Percentiles rank a stretch among this genome's conserved stretches.
These are phyloP conservation scores for Hanseniaspora nectarophila DNA, from an alignment of 805 yeast genomes.

Conservation along the genomic window DNA sequence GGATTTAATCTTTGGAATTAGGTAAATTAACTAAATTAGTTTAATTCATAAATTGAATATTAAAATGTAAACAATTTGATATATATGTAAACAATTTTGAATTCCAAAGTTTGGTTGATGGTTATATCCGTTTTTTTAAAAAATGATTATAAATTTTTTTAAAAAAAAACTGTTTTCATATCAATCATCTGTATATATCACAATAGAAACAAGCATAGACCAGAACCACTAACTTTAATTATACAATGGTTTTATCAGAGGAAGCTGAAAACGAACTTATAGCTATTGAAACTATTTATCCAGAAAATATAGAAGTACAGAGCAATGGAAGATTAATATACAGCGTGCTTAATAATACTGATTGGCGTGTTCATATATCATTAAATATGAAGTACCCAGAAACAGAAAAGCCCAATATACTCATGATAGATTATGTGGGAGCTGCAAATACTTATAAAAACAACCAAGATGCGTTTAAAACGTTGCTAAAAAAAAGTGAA, in stretches of 20 bases:
- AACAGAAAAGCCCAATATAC: slow-evolving; percentile 44
- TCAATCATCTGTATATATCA: too few relatives aligned
- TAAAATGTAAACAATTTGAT: not conserved
- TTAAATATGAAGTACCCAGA: slow-evolving; percentile 65
- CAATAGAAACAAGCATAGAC: too few relatives aligned
- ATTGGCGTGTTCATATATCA: slow-evolving; percentile 49
- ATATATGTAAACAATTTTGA: not conserved
- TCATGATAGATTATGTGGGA: slow-evolving; percentile 40
- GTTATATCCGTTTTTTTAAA: not conserved
- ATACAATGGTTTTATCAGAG: slow-evolving; percentile 21
- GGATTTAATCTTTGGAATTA: too few relatives aligned
- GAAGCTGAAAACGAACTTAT: slow-evolving; percentile 61
- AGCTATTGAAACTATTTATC: slow-evolving; percentile 81
- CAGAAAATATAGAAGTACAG: slow-evolving; percentile 36
- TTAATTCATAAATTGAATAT: too few relatives aligned
- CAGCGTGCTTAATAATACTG: slow-evolving; percentile 50
- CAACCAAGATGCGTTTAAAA: slow-evolving; percentile 27
- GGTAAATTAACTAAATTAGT: too few relatives aligned
- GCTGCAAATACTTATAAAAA: slow-evolving; percentile 28
- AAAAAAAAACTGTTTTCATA: too few relatives aligned
- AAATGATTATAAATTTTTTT: not conserved
- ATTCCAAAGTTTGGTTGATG: not conserved
- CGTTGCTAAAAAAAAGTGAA: slow-evolving; percentile 37
- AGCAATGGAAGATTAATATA: slow-evolving; percentile 35
- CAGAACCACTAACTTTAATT: not conserved